Evolutionary conservation across 73 alveolate species (phyloP).

Genomic region (Diophrys sp.): DNA sequence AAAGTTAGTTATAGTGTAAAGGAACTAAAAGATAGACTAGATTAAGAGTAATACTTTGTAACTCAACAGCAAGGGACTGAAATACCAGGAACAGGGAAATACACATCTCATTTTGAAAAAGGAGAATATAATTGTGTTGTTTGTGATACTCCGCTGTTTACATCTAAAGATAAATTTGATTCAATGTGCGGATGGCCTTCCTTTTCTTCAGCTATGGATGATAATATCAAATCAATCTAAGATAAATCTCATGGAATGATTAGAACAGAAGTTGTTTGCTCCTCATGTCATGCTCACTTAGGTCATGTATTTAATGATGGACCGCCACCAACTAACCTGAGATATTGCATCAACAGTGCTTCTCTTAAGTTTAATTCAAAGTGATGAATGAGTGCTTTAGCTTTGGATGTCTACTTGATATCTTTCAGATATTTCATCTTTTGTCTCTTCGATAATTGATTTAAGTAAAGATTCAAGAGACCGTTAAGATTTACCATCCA

Average conservation of each 20-base stretch:
- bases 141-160: background rate
- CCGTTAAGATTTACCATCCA: too few species aligned
- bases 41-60: background rate
- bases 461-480: too few species aligned
- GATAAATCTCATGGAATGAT: slow-evolving; percentile 73
- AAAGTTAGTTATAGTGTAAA: too few species aligned
- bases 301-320: slow-evolving; percentile 93
- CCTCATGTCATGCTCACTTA: slow-evolving; percentile 73
- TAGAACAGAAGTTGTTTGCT: slow-evolving; percentile 75
- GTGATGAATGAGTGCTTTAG: slow-evolving; percentile 1
- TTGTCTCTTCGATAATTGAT: too few species aligned
- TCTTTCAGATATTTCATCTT: too few species aligned
- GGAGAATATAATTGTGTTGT: background rate
- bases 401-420: too few species aligned
- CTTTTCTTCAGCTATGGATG: background rate
- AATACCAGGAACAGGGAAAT: background rate
- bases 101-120: background rate
- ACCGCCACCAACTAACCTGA: slow-evolving; percentile 67
- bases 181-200: background rate
- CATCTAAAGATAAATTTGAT: background rate
- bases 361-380: slow-evolving; percentile 46
- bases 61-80: background rate
- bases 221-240: background rate
- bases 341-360: slow-evolving; percentile 88
- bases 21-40: background rate